Base-by-base conservation (phyloP, 768 basidiomycete species). In the Multifurca ochricompacta region DNA sequence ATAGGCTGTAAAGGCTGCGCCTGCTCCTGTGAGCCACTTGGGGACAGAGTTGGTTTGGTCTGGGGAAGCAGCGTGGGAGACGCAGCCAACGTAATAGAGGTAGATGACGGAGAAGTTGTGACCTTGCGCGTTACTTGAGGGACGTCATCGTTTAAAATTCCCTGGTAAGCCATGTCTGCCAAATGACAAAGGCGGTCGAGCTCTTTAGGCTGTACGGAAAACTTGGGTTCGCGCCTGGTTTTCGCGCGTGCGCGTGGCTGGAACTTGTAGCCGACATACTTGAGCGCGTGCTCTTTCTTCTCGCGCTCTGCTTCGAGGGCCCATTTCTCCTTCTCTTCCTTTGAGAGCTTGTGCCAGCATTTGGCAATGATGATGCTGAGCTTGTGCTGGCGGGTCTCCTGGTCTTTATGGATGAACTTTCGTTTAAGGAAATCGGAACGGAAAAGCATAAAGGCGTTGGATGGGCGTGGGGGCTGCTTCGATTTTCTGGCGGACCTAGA, bases 361-460 rank as follows among this genome's bases (percentile, higher is more conserved):
- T 73, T 69, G 6, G 75, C 80, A 8, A 75, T 78, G 58, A 80
- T 71, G 52, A 75, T 69, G 55, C 74, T 75, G 56, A 80, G 71
- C 53, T 79, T 76, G 65, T 79, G 76, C 64, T 82, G 80, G 42
- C 76, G 73, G 41, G 70, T 72, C 65, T 78, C 77, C 34, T 76
- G 68, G 21, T 72, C 67, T 14, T 68, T 63, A 3, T 76, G 74
- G 40, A 78, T 71, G 10, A 68, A 54, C 18, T 68, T 68, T 2
- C 66, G 69, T 59, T 74, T 73, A 10, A 81, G 69, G 23, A 78
- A 70, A 56, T 78, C 71, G 21, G 76, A 77, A 39, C 80, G 72
- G 66, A 75, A 82, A 45, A 82, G 67, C 59, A 82, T 77, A 65
- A 82, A 82, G 13, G 80, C 77, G 62, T 81, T 81, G 13, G 77